Percentiles rank a stretch among this genome's conserved stretches.
Conservation (phyloP, 2,329 filamentous ascomycete species). For the Penicillium sp. region DNA sequence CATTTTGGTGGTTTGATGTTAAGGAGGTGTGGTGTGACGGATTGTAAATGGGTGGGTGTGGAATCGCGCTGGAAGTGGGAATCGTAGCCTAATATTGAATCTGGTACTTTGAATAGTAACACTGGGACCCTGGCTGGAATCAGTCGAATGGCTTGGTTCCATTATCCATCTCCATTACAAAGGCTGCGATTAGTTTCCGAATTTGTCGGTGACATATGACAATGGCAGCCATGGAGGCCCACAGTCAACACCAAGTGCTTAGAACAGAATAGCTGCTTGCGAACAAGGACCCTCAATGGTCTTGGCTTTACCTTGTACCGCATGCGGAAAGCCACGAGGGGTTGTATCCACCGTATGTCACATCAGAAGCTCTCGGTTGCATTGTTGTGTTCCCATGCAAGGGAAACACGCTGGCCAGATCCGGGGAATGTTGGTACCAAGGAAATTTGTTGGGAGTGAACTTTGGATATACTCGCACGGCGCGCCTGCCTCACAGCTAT, state of each 20-base stretch:
- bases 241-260: not conserved
- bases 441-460: not conserved
- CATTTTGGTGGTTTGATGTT: constrained; percentile 8
- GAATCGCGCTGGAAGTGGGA: not conserved
- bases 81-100: not conserved
- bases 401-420: not conserved
- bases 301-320: constrained; percentile 4
- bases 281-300: not conserved
- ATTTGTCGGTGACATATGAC: not conserved
- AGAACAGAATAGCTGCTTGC: not conserved
- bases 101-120: not conserved
- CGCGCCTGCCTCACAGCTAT: not conserved
- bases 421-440: not conserved
- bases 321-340: constrained; percentile 14
- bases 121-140: not conserved
- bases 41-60: not conserved
- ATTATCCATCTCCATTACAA: not conserved
- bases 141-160: not conserved
- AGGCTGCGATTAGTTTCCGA: not conserved
- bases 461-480: constrained; percentile 3
- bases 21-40: not conserved
- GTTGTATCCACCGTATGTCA: constrained; percentile 1
- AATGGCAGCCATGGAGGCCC: not conserved
- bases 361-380: constrained; percentile 5
- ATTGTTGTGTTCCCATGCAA: constrained; percentile 5